Evolutionary conservation across 768 basidiomycete genomes (phyloP).

Genomic region (Vishniacozyma victoriae): DNA sequence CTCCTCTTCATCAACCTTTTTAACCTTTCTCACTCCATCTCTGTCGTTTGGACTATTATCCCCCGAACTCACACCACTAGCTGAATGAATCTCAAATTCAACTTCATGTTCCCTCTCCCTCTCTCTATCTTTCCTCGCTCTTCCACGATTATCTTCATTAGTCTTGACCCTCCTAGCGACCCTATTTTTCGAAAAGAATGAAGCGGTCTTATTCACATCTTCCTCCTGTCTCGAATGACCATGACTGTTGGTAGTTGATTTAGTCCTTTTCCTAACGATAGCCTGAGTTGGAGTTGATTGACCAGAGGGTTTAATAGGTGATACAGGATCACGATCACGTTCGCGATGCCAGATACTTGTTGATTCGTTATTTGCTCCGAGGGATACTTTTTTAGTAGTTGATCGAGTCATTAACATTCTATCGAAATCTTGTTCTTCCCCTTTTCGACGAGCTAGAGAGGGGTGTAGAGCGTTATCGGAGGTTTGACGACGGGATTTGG

Average conservation of each 20-base stretch:
- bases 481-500: conserved; percentile 7
- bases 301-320: not conserved
- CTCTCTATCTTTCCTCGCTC: not conserved
- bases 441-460: not conserved
- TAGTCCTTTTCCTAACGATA: not conserved
- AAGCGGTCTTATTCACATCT: conserved; percentile 8
- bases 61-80: conserved; percentile 27
- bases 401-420: conserved; percentile 25
- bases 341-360: conserved; percentile 16
- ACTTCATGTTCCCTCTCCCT: conserved; percentile 18
- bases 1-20: conserved; percentile 18
- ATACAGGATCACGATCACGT: not conserved
- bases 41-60: conserved; percentile 11
- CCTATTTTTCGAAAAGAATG: conserved; percentile 5
- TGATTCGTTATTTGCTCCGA: conserved; percentile 14
- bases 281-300: not conserved
- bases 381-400: conserved; percentile 31
- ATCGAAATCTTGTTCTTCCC: conserved; percentile 38
- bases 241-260: conserved; percentile 10
- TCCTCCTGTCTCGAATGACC: not conserved
- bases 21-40: not conserved
- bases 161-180: not conserved
- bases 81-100: conserved; percentile 34
- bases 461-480: conserved; percentile 1
- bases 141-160: conserved; percentile 1